Base-by-base conservation (phyloP, 768 basidiomycete species). In the Leccinum subgranulosum region DNA sequence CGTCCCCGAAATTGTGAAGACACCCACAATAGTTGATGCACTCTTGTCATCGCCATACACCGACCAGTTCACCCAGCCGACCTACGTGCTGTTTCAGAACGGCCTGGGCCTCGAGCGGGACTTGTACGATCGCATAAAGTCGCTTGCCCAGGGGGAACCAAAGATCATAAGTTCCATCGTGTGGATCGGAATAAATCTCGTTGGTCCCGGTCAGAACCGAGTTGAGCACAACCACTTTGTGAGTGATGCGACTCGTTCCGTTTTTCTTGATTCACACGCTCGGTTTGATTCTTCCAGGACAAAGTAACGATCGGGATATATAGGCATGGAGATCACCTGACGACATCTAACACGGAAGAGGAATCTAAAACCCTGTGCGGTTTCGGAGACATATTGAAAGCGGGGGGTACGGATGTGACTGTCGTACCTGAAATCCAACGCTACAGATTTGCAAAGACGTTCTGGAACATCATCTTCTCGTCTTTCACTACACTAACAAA, bases 1-100 rank as follows among this genome's bases (percentile, higher is more conserved):
- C 4, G 72, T 90, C 17, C 88, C 89, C 4, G 89, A 92, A 63
- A 65, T 87, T 10, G 64, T 73, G 1, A 80, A 77, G 11, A 88
- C 85, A 6, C 74, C 88, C 0, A 67, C 73, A 4, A 68, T 91
- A 8, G 76, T 92, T 23, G 74, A 75, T 7, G 81, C 85, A 6
- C 68, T 90, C 36, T 69, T 91, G 47, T 76, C 77, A 3, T 45
- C 72, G 1, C 72, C 79, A 23, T 83, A 85, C 72, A 63, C 73
- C 49, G 75, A 79, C 31, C 65, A 64, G 47, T 74, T 77, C 59
- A 60, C 75, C 5, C 83, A 85, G 62, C 85, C 85, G 1, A 80
- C 77, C 1, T 85, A 84, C 64, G 82, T 85, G 2, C 67, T 88
- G 12, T 61, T 87, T 49, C 85, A 91, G 75, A 92, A 92, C 66